A percentile compares a stretch with the other conserved stretches of the same genome.
phyloP scores from a whole-genome alignment of 1,139 yeast genomes.

The Zygoascus sp. region DNA sequence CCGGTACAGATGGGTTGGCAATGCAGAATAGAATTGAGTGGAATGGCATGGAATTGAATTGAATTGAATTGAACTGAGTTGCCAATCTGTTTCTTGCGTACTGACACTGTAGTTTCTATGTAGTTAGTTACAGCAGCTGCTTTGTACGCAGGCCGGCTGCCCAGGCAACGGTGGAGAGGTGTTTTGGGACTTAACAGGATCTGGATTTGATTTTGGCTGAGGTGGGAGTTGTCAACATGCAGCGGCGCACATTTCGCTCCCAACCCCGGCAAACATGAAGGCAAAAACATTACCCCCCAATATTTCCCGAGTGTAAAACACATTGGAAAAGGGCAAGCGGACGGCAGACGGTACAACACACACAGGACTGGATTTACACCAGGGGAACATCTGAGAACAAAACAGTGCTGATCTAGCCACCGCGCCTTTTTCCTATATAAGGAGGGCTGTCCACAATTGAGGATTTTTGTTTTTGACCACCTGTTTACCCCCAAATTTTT shows the following conservation, averaged over 20 bases:
- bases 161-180: no score
- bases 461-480: not conserved
- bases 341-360: not conserved
- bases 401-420: conserved; percentile 10
- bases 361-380: conserved; percentile 8
- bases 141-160: not conserved
- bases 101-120: no score
- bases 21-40: no score
- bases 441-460: not conserved
- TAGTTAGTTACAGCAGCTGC: no score
- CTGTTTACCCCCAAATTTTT: not conserved
- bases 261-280: not conserved
- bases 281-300: conserved; percentile 10
- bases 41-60: no score
- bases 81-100: no score
- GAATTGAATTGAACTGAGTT: no score
- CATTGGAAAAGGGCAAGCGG: not conserved
- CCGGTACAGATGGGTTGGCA: no score
- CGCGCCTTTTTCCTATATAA: conserved; percentile 8
- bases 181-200: no score
- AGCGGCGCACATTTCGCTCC: not conserved
- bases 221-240: not conserved
- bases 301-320: not conserved
- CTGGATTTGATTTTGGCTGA: not conserved
- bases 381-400: conserved; percentile 7